Conservation (phyloP, 495 filamentous ascomycete genomes). For the Talaromyces trachyspermus region DNA sequence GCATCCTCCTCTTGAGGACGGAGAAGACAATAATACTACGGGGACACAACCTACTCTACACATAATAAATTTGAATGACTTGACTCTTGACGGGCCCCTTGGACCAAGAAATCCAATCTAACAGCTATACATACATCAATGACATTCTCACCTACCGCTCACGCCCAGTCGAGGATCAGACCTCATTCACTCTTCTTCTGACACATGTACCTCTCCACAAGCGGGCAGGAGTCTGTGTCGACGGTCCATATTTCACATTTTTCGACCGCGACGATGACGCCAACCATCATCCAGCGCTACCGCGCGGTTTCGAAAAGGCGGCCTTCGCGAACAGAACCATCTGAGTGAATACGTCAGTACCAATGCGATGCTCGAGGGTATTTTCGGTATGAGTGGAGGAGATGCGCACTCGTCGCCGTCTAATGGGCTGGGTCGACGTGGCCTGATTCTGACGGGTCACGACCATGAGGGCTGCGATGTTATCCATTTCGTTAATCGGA, state of each 20-base stretch:
- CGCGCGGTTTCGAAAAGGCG: constrained; percentile 42
- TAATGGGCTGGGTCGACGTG: constrained; percentile 55
- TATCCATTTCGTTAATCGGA: constrained; percentile 65
- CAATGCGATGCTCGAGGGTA: constrained; percentile 62
- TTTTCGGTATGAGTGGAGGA: constrained; percentile 71
- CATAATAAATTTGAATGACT: constrained; percentile 78
- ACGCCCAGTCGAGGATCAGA: constrained; percentile 55
- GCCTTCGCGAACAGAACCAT: constrained; percentile 88
- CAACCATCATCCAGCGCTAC: constrained; percentile 12
- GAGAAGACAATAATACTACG: constrained; percentile 17
- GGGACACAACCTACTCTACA: constrained; percentile 53
- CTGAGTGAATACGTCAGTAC: constrained; percentile 57
- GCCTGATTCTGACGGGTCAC: constrained; percentile 81
- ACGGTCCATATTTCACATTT: constrained; percentile 73
- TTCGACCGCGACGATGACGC: constrained; percentile 41
- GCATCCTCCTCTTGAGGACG: constrained; percentile 28
- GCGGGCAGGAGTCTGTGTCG: constrained; percentile 70
- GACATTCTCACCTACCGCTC: constrained; percentile 54
- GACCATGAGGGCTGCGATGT: constrained; percentile 92
- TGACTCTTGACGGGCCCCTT: constrained; percentile 84
- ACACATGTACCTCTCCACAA: constrained; percentile 93
- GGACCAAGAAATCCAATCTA: constrained; percentile 53
- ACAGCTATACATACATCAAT: constrained; percentile 74
- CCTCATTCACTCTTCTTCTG: constrained; percentile 70
- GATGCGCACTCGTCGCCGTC: constrained; percentile 40